phyloP scores from a whole-genome alignment of 768 basidiomycete species.

The Lactarius evosmus region DNA sequence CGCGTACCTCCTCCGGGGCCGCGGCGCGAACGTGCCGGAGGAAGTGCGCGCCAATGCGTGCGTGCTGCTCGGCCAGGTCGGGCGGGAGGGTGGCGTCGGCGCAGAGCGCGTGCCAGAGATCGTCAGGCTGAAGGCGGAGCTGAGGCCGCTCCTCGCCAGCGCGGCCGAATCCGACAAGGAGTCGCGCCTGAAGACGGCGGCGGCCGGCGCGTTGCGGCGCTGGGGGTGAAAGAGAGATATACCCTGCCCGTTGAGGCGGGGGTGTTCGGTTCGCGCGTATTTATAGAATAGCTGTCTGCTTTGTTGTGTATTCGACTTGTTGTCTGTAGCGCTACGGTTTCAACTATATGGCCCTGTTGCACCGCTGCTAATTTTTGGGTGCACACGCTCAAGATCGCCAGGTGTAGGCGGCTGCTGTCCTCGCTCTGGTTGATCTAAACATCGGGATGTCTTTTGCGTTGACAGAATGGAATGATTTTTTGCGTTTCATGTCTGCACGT shows the following conservation, averaged over 20 bases:
- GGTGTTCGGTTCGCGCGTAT: background rate
- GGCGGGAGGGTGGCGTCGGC: conserved; percentile 48
- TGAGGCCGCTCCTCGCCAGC: conserved; percentile 50
- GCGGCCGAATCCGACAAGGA: conserved; percentile 38
- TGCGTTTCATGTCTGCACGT: conserved; percentile 8
- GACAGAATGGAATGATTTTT: conserved; percentile 13
- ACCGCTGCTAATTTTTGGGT: conserved; percentile 1
- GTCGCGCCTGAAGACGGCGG: conserved; percentile 40
- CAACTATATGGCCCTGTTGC: background rate
- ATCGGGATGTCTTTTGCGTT: background rate
- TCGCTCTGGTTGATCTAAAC: background rate
- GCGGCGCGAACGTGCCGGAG: conserved; percentile 49
- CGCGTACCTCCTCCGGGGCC: conserved; percentile 55
- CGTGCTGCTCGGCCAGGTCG: conserved; percentile 63
- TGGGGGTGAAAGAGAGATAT: conserved; percentile 18
- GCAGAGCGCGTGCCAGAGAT: conserved; percentile 39
- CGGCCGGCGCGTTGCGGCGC: conserved; percentile 39
- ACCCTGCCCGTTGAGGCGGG: no score
- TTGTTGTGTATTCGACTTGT: conserved; percentile 18
- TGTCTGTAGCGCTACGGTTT: conserved; percentile 25
- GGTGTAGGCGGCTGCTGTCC: background rate
- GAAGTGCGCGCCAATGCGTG: conserved; percentile 79
- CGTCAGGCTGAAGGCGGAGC: conserved; percentile 47
- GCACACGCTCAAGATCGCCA: background rate
- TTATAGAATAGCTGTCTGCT: conserved; percentile 1